Evolutionary conservation across 2,329 filamentous ascomycete genomes (phyloP).

Genomic region (Huntiella savannae): DNA sequence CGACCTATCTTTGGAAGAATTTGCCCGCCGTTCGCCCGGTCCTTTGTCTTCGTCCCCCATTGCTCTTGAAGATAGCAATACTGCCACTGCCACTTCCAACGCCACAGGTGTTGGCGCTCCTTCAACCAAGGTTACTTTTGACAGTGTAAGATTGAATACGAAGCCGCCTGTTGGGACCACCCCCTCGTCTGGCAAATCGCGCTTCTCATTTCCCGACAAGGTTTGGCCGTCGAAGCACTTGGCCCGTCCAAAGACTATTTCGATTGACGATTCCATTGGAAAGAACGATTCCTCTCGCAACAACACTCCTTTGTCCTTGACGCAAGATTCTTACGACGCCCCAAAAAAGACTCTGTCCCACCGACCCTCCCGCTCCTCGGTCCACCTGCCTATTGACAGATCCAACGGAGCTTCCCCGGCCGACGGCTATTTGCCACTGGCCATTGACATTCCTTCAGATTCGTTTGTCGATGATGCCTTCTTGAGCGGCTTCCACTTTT

Average conservation of each 20-base stretch:
- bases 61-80: neutral
- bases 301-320: neutral
- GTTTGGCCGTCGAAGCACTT: conserved; percentile 4
- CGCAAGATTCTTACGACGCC: neutral
- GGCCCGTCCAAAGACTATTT: conserved; percentile 1
- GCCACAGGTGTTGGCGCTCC: neutral
- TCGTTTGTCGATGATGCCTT: conserved; percentile 39
- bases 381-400: neutral
- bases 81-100: neutral
- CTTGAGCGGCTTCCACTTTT: conserved; percentile 37
- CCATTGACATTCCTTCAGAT: conserved; percentile 36
- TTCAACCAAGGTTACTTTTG: too few relatives aligned
- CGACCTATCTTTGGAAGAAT: conserved; percentile 4
- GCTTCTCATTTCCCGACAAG: conserved; percentile 6
- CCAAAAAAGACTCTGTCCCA: neutral
- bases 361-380: neutral
- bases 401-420: neutral
- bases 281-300: neutral
- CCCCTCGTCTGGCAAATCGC: conserved; percentile 5
- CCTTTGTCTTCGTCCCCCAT: conserved; percentile 1
- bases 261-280: neutral
- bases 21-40: conserved; percentile 1
- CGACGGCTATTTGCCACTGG: conserved; percentile 29
- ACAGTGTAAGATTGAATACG: too few relatives aligned
- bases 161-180: neutral